phyloP scores from a whole-genome alignment of 306 rosid genomes.

The Cotoneaster glaucophyllus region DNA sequence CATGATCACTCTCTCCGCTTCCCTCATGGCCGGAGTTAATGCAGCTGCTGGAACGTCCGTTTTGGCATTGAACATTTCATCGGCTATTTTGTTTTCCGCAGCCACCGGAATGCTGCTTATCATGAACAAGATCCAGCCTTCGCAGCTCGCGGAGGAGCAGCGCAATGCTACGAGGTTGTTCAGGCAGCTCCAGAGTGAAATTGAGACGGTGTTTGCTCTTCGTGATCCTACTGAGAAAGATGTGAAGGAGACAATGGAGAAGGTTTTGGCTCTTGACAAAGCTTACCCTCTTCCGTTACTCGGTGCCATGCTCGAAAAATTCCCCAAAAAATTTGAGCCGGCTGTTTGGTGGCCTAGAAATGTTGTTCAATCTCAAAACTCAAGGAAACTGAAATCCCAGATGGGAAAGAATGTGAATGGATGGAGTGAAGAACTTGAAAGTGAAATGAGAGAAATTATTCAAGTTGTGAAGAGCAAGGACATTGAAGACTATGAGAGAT shows the following conservation, averaged over 20 bases:
- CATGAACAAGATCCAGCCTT: constrained; percentile 76
- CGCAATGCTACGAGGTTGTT: constrained; percentile 64
- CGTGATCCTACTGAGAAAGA: constrained; percentile 33
- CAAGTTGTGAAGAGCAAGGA: constrained; percentile 52
- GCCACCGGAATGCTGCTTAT: constrained; percentile 52
- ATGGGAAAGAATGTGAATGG: constrained; percentile 29
- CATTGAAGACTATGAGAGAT: constrained; percentile 51
- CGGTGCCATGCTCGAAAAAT: constrained; percentile 77
- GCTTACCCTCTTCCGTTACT: constrained; percentile 78
- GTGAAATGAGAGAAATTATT: constrained; percentile 47
- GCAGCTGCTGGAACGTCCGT: constrained; percentile 16
- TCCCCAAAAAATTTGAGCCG: constrained; percentile 47
- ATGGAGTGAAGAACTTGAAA: constrained; percentile 52
- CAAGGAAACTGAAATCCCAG: background rate
- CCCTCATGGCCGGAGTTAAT: constrained; percentile 45
- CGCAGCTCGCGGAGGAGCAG: constrained; percentile 81
- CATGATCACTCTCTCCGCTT: constrained; percentile 66
- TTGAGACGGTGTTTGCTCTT: constrained; percentile 28
- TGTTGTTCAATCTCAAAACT: background rate
- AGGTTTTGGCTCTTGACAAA: constrained; percentile 57
- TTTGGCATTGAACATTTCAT: constrained; percentile 46
- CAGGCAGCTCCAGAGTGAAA: constrained; percentile 34
- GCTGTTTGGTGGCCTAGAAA: constrained; percentile 75
- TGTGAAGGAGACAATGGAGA: constrained; percentile 39
- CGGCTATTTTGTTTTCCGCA: constrained; percentile 50